Conservation (phyloP, 805 yeast genomes). For the Cyberlindnera sargentensis region DNA sequence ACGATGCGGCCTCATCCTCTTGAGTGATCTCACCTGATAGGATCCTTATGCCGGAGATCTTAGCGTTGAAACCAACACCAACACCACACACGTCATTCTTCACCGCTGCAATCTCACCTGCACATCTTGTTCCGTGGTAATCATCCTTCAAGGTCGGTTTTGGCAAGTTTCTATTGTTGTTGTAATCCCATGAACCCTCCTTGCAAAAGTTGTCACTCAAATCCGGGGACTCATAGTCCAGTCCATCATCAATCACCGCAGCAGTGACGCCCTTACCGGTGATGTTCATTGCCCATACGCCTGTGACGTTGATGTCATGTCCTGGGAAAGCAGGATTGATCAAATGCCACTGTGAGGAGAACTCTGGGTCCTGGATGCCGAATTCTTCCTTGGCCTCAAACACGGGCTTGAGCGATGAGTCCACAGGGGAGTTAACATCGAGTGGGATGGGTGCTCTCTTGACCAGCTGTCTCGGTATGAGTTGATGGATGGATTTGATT, state of each 20-base stretch:
- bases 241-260: constrained; percentile 91
- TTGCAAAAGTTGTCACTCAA: constrained; percentile 58
- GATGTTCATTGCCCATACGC: constrained; percentile 74
- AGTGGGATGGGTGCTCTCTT: constrained; percentile 54
- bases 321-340: constrained; percentile 67
- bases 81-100: constrained; percentile 85
- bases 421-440: constrained; percentile 28
- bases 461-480: constrained; percentile 45
- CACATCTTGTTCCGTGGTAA: constrained; percentile 95
- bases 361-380: constrained; percentile 75
- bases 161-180: constrained; percentile 68
- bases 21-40: constrained; percentile 72
- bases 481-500: constrained; percentile 43
- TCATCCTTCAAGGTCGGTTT: constrained; percentile 77
- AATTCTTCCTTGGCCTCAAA: constrained; percentile 44
- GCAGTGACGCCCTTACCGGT: constrained; percentile 80
- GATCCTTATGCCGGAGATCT: constrained; percentile 86
- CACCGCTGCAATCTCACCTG: constrained; percentile 92
- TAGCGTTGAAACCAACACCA: constrained; percentile 87
- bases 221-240: constrained; percentile 77
- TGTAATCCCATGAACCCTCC: constrained; percentile 92
- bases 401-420: constrained; percentile 44
- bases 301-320: constrained; percentile 79
- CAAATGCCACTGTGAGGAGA: constrained; percentile 87
- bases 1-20: constrained; percentile 87